Evolutionary conservation across 2,329 filamentous ascomycete genomes (phyloP).

Genomic region (Thelonectria rubi): DNA sequence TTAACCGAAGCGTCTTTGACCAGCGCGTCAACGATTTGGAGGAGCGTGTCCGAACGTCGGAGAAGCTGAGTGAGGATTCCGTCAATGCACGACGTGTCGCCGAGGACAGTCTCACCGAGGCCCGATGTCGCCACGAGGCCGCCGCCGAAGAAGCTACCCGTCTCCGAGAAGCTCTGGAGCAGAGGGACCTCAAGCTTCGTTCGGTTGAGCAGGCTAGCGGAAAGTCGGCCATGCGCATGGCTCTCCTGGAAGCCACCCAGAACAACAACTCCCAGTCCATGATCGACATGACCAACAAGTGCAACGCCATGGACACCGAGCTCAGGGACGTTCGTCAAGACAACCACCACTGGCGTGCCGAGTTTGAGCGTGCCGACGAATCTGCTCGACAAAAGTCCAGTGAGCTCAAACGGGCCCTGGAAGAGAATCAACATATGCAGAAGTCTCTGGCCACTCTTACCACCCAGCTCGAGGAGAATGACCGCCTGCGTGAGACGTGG

Average conservation of each 20-base stretch:
- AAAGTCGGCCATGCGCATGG: constrained; percentile 68
- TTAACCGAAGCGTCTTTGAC: constrained; percentile 66
- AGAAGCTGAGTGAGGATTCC: constrained; percentile 72
- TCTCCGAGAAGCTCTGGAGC: constrained; percentile 72
- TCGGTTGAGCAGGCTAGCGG: constrained; percentile 63
- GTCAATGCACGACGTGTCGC: constrained; percentile 69
- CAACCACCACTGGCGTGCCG: constrained; percentile 67
- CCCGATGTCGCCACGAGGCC: constrained; percentile 73
- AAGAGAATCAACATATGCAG: constrained; percentile 77
- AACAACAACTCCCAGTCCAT: constrained; percentile 63
- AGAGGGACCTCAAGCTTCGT: constrained; percentile 74
- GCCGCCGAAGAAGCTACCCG: constrained; percentile 78
- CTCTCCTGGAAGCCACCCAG: constrained; percentile 75
- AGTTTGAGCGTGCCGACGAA: constrained; percentile 68
- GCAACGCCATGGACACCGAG: constrained; percentile 63
- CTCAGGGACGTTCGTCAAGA: constrained; percentile 65
- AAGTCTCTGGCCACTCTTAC: constrained; percentile 77
- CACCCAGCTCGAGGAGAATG: constrained; percentile 84
- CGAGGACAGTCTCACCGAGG: constrained; percentile 77
- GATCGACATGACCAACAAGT: constrained; percentile 64
- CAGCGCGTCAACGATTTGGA: constrained; percentile 75
- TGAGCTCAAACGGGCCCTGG: constrained; percentile 58
- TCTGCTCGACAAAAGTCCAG: constrained; percentile 58
- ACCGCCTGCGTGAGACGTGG: constrained; percentile 84
- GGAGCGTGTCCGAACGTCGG: constrained; percentile 70